phyloP scores from a whole-genome alignment of 2,329 filamentous ascomycete genomes.

The Penicillium sp. region DNA sequence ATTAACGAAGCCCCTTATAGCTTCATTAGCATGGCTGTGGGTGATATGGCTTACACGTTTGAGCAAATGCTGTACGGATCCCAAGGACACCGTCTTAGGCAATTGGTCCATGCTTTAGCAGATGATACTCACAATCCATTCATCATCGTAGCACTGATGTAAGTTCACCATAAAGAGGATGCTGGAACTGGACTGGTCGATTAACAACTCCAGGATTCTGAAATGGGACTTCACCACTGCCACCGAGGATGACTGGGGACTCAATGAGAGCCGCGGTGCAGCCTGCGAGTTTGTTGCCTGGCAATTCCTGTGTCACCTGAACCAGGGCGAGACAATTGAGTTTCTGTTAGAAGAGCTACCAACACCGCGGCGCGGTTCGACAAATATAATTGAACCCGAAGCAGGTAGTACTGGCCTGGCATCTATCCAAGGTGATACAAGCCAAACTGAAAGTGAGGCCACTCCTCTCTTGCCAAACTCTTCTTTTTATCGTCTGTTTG shows the following conservation, averaged over 20 bases:
- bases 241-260: slow-evolving; percentile 54
- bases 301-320: slow-evolving; percentile 59
- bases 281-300: slow-evolving; percentile 64
- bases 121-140: slow-evolving; percentile 46
- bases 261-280: slow-evolving; percentile 57
- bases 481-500: slow-evolving; percentile 28
- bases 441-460: slow-evolving; percentile 23
- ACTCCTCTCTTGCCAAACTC: slow-evolving; percentile 34
- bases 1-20: slow-evolving; percentile 23
- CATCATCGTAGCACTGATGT: slow-evolving; percentile 54
- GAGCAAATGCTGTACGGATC: slow-evolving; percentile 45
- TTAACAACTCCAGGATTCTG: slow-evolving; percentile 47
- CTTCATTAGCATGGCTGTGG: slow-evolving; percentile 42
- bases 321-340: slow-evolving; percentile 58
- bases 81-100: slow-evolving; percentile 39
- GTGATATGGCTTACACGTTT: slow-evolving; percentile 45
- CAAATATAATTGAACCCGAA: slow-evolving; percentile 24
- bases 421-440: slow-evolving; percentile 4
- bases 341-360: slow-evolving; percentile 56
- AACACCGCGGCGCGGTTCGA: slow-evolving; percentile 20
- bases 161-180: slow-evolving; percentile 23
- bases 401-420: slow-evolving; percentile 20
- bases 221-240: slow-evolving; percentile 57
- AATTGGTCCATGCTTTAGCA: slow-evolving; percentile 41
- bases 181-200: neutral